Evolutionary conservation across 495 filamentous ascomycete species (phyloP), one percentile per base, ranked within the genome.

Genomic region (Aspergillus hancockii): DNA sequence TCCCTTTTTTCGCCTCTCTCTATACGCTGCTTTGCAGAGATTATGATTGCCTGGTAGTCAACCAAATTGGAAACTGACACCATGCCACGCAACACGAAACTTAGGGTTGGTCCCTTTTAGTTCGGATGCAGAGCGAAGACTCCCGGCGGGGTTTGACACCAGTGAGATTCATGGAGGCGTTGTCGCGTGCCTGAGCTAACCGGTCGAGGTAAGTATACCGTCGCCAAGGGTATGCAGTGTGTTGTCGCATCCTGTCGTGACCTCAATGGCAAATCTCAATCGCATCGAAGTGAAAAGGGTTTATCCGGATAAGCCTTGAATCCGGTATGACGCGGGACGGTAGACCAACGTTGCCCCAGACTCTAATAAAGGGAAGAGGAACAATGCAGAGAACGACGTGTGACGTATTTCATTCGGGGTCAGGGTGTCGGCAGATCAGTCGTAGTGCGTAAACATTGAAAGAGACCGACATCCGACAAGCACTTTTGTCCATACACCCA

Each of bases 121-220:
- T 41, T 34, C 55, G 60, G 55, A 62, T 62, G 60, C 55, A 58
- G 31, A 41, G 4, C 31, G 40, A 31, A 22, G 30, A 43, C 60
- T 43, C 53, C 54, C 60, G 60, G 34, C 38, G 45, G 34, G 30
- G 18, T 8, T 25, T 49, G 32, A 62, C 34, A 25, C 31, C 36
- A 55, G 41, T 47, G 31, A 47, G 41, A 28, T 22, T 28, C 45
- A 38, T 9, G 7, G 25, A 31, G 31, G 54, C 22, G n/a, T 40
- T n/a, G 49, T 58, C 56, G 54, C 47, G 60, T 62, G 60, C 60
- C 60, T 62, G 54, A 31, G 49, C 59, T 57, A 62, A 50, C 52
- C 43, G 8, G 21, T 22, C 43, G 19, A 47, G 43, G 43, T 47
- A 47, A 47, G 43, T 47, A 47, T 47, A 21, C 19, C 21, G 43